These are phyloP conservation scores for Trichoderma citrinoviride DNA, from an alignment of 2,329 filamentous ascomycete genomes.

Conservation along the genomic window DNA sequence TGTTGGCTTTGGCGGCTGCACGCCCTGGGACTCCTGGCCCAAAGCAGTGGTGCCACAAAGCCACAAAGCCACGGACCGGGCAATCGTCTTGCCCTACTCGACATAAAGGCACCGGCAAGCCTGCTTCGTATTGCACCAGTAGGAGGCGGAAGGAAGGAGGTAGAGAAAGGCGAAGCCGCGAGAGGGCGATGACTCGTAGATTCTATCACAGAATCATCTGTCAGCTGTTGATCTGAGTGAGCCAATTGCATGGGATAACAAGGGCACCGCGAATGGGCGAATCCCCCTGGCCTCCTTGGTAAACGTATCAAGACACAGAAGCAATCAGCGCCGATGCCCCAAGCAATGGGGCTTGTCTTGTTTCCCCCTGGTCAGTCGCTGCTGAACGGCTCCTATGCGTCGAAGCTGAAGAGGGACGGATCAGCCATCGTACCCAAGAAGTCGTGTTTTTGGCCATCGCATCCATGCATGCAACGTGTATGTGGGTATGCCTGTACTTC, in stretches of 20 bases:
- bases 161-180: not conserved
- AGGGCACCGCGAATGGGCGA: slow-evolving; percentile 9
- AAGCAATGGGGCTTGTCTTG: not conserved
- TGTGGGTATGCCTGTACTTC: not conserved
- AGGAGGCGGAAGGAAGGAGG: not conserved
- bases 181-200: not conserved
- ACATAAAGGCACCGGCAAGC: not conserved
- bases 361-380: not conserved
- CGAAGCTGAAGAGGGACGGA: slow-evolving; percentile 6
- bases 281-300: slow-evolving; percentile 8
- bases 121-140: no score
- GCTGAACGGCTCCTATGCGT: slow-evolving; percentile 4
- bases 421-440: slow-evolving; percentile 6
- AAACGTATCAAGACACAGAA: slow-evolving; percentile 5
- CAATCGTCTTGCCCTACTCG: not conserved
- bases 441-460: not conserved
- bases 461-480: slow-evolving; percentile 11
- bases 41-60: not conserved
- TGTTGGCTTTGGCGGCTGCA: slow-evolving; percentile 2
- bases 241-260: slow-evolving; percentile 17
- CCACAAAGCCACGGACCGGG: not conserved
- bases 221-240: not conserved
- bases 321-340: not conserved
- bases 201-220: not conserved
- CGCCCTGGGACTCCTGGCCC: slow-evolving; percentile 1